Base-by-base conservation (phyloP, 352 stramenopile species). In the Globisporangium mamillatum region DNA sequence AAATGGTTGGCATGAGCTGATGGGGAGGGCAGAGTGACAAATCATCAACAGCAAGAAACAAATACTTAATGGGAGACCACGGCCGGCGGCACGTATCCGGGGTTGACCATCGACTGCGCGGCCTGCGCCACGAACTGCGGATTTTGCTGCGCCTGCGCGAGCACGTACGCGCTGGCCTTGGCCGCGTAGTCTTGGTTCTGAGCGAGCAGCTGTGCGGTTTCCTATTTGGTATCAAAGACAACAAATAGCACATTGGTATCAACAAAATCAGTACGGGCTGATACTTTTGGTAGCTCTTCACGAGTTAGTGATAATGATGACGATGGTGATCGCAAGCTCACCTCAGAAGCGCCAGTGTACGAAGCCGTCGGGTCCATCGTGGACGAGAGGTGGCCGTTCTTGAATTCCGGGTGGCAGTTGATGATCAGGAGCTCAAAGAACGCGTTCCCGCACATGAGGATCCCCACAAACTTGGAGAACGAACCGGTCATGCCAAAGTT, bases 331-430 rank as follows among this genome's bases (percentile, higher is more conserved):
- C 18, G 12, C 24, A 12, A 65, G 36, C 61, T 32, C 57, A 82
- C 74, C 25, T 94, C 79, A 0, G 76, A 72, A 54, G 79, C 84
- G 44, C 74, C 76, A 44, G 75, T 88, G 71, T 95, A 95, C 16
- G 75, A 86, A 5, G 70, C 68, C 1, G 86, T 95, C 1, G 88
- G 88, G 69, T 95, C 88, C 88, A 94, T 94, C 38, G 80, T 72
- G 54, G 79, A 72, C 62, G 86, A 75, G 25, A 95, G 69, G 62
- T 75, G 78, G 58, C 88, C 88, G 48, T 88, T 86, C 60, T 85
- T 84, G 75, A 95, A 95, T 65, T 93, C 86, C n/a, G 83, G 88
- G 73, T 95, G 88, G 69, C 78, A 92, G n/a, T 88, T 75, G 75
- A 95, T 91, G 55, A 95, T 82, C 63, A 92, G 65, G 24, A 88